Evolutionary conservation across 2,329 filamentous ascomycete species (phyloP), one percentile per base, ranked within the genome.

Genomic region (Pleomassaria siparia): DNA sequence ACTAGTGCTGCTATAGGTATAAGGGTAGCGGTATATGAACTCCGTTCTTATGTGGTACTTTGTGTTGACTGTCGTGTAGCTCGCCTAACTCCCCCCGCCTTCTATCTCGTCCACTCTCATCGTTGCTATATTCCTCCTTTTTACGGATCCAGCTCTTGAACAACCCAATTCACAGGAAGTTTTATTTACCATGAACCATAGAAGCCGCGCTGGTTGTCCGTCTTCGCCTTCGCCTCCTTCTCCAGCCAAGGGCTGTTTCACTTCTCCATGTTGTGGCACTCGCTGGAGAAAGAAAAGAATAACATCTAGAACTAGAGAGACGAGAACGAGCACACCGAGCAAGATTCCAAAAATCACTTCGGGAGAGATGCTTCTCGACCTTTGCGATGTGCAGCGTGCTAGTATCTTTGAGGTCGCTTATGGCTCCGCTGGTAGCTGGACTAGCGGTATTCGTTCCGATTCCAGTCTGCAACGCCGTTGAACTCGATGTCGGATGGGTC

Each of bases 301-400:
- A 2, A 12, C 42, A 18, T 32, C 37, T 3, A 54, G 39, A 15
- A 54, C 21, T 1, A 47, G 6, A 6, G 48, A 44, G 5, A 51
- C 16, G 9, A 21, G 32, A 13, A 47, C 33, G 13, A 54, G 33
- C 13, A 39, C 48, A n/a, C 51, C 51, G 6, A 54, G 28, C 3
- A 54, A 44, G 8, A 46, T 43, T 2, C 50, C 50, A 9, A 36
- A 46, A 20, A 52, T 52, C 4, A 43, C 46, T 6, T 46, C 42
- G 18, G 40, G 30, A 5, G 43, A 33, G 29, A 32, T 12, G 16
- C 42, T 24, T 42, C 30, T 37, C 8, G 26, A 21, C 26, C 15
- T 41, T 15, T 22, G 18, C 13, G 25, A 8, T 13, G 25, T 24
- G 26, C n/a, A n/a, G n/a, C n/a, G 10, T 16, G 4, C 9, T 26